Evolutionary conservation across 768 basidiomycete species (phyloP), one percentile per base, ranked within the genome.

Genomic region (Boletus sensibilis): DNA sequence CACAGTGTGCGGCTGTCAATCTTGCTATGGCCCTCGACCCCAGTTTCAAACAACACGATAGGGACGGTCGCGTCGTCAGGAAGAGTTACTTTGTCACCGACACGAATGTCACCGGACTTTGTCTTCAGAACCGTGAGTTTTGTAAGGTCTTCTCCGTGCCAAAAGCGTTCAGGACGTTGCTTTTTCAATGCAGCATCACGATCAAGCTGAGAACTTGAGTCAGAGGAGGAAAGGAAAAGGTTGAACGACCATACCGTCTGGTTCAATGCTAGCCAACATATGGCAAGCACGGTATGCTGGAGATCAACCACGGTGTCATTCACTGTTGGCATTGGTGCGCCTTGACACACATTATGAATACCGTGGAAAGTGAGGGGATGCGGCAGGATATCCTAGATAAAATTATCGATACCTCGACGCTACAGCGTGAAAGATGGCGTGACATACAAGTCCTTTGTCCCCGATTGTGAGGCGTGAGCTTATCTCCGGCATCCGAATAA

Each of bases 261-360:
- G 59, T 92, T 94, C 51, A 96, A 75, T 20, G 92, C 94, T 5
- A 94, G 77, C 94, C 94, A 96, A 46, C 86, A 81, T 44, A 96
- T 75, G 14, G 88, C 90, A 58, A 93, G 82, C 39, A 89, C 86
- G 16, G 83, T 88, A 55, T 91, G 92, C 58, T 81, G 83, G 27
- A 93, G 80, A 23, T 82, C 79, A 35, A 94, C 75, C 29, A 93
- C 87, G 1, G 83, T 86, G 56, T 90, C 88, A 14, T 74, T 72
- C 14, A 65, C 66, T 38, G 76, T 76, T 14, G 78, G 74, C 46
- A 75, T 70, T 58, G 72, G 75, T 54, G 76, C 72, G 23, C 80
- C 76, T 48, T 79, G 71, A 43, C 82, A 74, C 59, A 74, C 74
- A 47, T 68, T 78, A 49, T 82, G 77, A n/a, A 81, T 59, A 43